These are phyloP conservation scores for Buxus sempervirens DNA, from an alignment of 164 flowering plant genomes.

Conservation along the genomic window DNA sequence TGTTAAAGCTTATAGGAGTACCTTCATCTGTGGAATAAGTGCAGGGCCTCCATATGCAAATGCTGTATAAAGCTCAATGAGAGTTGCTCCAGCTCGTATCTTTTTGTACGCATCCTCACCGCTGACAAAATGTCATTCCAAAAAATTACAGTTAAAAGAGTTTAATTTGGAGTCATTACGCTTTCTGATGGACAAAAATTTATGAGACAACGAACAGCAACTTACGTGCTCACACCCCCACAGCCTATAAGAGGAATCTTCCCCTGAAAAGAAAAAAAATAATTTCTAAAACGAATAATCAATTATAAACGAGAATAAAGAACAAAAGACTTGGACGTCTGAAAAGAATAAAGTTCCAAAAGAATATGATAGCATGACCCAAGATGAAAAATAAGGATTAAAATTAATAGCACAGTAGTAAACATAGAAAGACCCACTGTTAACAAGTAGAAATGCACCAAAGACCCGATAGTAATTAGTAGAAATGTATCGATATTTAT, in stretches of 20 bases:
- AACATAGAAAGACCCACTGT: too few species aligned
- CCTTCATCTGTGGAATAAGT: conserved; percentile 90
- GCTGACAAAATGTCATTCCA: conserved; percentile 37
- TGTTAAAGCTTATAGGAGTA: conserved; percentile 22
- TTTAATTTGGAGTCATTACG: not conserved
- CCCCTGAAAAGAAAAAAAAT: conserved; percentile 57
- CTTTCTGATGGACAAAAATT: not conserved
- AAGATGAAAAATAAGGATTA: too few species aligned
- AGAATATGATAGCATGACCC: not conserved
- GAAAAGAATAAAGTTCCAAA: not conserved
- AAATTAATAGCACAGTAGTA: too few species aligned
- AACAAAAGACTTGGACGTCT: not conserved
- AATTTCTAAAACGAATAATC: conserved; percentile 11
- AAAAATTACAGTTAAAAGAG: conserved; percentile 6
- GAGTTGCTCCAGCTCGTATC: conserved; percentile 91
- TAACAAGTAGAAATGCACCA: too few species aligned
- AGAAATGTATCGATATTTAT: too few species aligned
- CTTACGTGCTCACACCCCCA: conserved; percentile 91
- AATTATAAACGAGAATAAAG: not conserved
- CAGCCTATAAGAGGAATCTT: conserved; percentile 89
- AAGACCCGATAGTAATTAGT: too few species aligned
- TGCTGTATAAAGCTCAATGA: conserved; percentile 90
- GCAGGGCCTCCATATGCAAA: conserved; percentile 98
- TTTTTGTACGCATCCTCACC: conserved; percentile 97
- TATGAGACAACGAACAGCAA: not conserved